Conservation (phyloP, 805 yeast genomes). For the Vanderwaltozyma verrucispora region DNA sequence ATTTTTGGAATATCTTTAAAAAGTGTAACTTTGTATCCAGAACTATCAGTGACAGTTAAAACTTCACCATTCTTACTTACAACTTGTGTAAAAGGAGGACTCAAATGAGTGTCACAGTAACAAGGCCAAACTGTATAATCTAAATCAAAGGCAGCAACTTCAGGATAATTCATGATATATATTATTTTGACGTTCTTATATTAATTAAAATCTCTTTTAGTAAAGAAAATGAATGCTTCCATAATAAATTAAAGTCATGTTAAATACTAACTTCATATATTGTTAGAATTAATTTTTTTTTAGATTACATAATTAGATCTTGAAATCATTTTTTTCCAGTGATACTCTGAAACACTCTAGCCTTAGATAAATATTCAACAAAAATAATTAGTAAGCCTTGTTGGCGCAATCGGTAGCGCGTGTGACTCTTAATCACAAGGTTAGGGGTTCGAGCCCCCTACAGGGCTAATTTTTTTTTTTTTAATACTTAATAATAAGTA, state of each 20-base stretch:
- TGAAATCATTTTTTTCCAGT: no score
- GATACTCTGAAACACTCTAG: no score
- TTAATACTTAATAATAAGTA: no score
- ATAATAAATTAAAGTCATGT: no score
- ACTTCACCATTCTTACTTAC: constrained; percentile 21
- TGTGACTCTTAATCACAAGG: not conserved
- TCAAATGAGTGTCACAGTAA: constrained; percentile 29
- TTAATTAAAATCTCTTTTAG: no score
- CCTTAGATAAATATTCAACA: no score
- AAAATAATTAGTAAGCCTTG: not conserved
- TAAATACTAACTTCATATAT: no score
- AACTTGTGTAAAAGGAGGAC: constrained; percentile 26
- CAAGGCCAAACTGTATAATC: constrained; percentile 33
- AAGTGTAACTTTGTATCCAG: constrained; percentile 46
- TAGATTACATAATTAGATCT: no score
- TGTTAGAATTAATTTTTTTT: no score
- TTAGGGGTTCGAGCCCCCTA: not conserved
- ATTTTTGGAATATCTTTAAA: constrained; percentile 63
- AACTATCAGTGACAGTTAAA: constrained; percentile 21
- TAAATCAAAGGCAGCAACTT: constrained; percentile 28
- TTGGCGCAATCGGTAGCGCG: not conserved
- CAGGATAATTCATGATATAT: no score
- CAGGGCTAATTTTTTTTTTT: not conserved
- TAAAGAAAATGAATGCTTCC: no score
- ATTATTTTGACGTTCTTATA: no score